Base-by-base conservation (phyloP, 371 early-diverging fungal species). In the Zancudomyces culisetae region DNA sequence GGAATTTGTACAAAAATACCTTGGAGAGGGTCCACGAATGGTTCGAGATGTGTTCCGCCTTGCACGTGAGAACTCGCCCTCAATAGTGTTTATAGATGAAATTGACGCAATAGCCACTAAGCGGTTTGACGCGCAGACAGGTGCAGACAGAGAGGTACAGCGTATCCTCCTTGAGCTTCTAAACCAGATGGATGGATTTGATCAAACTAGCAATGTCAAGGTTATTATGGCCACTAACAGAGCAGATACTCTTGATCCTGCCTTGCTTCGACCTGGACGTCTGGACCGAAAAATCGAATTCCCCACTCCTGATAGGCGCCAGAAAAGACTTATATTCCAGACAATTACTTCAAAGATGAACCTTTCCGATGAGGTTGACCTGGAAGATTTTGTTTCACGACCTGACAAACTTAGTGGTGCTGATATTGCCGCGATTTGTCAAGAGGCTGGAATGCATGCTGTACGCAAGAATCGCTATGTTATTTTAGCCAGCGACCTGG, bases 141-240 rank as follows among this genome's bases (percentile, higher is more conserved):
- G 98, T 48, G 99, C 98, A 3, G 99, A 99, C 70, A 78, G 99
- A 58, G 99, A 99, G 75, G 99, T 99, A 13, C 99, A 99, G 70
- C 87, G 99, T 74, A 97, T 98, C 64, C 68, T 99, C 27, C 71
- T 99, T 15, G 99, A 99, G 73, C 76, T 99, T 56, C 76, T 99
- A 56, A 99, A 91, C 69, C 99, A 99, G 75, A 98, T 99, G 98
- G 99, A 99, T 64, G 99, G 99, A 27, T 99, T 99, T 69, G 99
- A 98, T 66, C 97, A 97, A 70, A 85, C 88, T 4, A 82, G 85
- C 22, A 97, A 96, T 70, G 98, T 99, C 59, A 97, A 95, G 78
- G 99, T 99, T 23, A 99, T 99, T 56, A 98, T 98, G 98, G 99
- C 99, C 1, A 99, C 99, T 22, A 99, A 99, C 71, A 87, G 99